phyloP scores from a whole-genome alignment of 768 basidiomycete genomes.

The Cubamyces sp. region DNA sequence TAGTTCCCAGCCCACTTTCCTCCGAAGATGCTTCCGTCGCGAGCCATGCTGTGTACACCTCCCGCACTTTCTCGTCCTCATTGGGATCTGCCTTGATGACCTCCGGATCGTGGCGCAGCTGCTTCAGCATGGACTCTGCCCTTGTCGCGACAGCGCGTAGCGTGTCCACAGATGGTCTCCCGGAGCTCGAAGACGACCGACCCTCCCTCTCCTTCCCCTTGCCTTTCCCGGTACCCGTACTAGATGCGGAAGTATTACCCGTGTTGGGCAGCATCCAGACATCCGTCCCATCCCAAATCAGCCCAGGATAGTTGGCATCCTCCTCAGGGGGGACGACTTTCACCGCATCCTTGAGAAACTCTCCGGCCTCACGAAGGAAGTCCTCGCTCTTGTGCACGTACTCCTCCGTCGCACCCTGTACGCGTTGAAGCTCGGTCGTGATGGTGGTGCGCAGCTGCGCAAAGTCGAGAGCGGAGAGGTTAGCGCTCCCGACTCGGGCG shows the following conservation, averaged over 20 bases:
- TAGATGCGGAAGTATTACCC: constrained; percentile 26
- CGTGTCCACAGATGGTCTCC: constrained; percentile 41
- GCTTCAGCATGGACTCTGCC: constrained; percentile 74
- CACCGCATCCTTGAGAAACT: constrained; percentile 76
- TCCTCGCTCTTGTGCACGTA: constrained; percentile 66
- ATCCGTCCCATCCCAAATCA: constrained; percentile 86
- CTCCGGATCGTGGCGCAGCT: constrained; percentile 73
- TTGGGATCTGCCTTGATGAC: constrained; percentile 80
- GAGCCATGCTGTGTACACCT: constrained; percentile 62
- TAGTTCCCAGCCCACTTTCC: constrained; percentile 53
- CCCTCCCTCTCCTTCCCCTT: constrained; percentile 45
- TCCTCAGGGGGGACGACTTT: constrained; percentile 89
- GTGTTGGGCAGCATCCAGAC: constrained; percentile 74
- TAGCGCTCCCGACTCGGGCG: constrained; percentile 46
- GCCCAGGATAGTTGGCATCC: constrained; percentile 40
- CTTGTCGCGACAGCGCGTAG: constrained; percentile 69
- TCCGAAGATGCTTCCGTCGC: constrained; percentile 52
- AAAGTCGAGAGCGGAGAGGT: constrained; percentile 58
- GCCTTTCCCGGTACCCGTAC: constrained; percentile 30
- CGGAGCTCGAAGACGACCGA: constrained; percentile 32
- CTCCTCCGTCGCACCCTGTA: constrained; percentile 82
- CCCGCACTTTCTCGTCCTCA: constrained; percentile 57
- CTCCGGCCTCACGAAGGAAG: constrained; percentile 61
- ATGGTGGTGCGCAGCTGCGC: constrained; percentile 67
- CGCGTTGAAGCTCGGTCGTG: constrained; percentile 66